Base-by-base conservation (phyloP, 768 basidiomycete genomes). In the Baorangia bicolor region DNA sequence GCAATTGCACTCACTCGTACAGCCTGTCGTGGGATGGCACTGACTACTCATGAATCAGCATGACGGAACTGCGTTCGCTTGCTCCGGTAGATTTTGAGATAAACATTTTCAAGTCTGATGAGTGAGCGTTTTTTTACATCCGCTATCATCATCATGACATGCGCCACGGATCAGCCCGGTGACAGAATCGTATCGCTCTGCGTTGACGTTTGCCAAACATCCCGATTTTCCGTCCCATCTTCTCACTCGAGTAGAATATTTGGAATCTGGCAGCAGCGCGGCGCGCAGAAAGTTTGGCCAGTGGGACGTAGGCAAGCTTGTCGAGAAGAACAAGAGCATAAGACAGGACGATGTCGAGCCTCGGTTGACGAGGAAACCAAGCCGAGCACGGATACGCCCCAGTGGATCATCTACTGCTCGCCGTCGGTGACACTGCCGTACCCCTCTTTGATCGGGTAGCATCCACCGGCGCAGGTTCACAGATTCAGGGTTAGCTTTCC, bases 1-100 rank as follows among this genome's bases (percentile, higher is more conserved):
- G 90, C 71, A 35, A 45, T 62, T 43, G 20, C 34, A 35, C 54
- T 58, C 53, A 47, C 39, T 49, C 51, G 48, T 59, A 47, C 23
- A 57, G 51, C 56, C 61, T 41, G 59, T 53, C 53, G 45, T 50
- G 37, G 51, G 46, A 60, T 48, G 48, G 27, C 30, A 57, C 55
- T 64, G 53, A 65, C 47, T 16, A 35, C n/a, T n/a, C n/a, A n/a
- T 65, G 41, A 55, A 51, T 56, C 71, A 96, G 93, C 55, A 72
- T 83, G 64, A 69, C 77, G 49, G 95, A 98, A 64, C 70, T 97
- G 49, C 83, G 85, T 48, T 77, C 88, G 20, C 76, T 95, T 38
- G 93, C 93, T 21, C 94, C 94, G n/a, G 79, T 82, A 10, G 87
- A 91, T 38, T 88, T 78, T 65, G 86, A 91, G 59, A 84, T 97